Base-by-base conservation (phyloP, 1,284 basidiomycete species). In the Naganishia cerealis region DNA sequence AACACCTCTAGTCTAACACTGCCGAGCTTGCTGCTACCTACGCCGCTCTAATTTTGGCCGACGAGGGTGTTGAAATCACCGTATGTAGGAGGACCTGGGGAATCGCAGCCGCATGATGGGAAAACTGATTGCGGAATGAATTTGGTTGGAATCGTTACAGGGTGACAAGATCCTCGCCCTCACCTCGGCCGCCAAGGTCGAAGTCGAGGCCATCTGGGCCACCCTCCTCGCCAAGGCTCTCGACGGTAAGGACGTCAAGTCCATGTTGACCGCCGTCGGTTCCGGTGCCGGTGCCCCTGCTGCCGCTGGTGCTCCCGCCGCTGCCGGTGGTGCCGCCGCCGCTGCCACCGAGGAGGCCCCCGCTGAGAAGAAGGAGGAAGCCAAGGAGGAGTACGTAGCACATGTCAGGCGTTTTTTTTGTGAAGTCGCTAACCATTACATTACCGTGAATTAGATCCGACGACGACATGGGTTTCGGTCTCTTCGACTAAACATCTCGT, bases 161-260 rank as follows among this genome's bases (percentile, higher is more conserved):
- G 83, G 92, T 72, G 94, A 97, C 80, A 97, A 96, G 86, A 91
- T 98, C 81, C 73, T 86, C 67, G 84, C 92, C 67, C 82, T 98
- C 78, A 92, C 90, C 76, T 81, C 80, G 68, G 94, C 92, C 67
- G 95, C 95, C 69, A 84, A 63, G 61, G 85, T 92, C 71, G 93
- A 97, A 63, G 80, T 97, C 71, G 96, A 99, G 84, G 87, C 93
- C 72, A 99, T 99, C 86, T 99, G 95, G 95, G 94, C 94, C 71
- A 84, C 88, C 57, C 90, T 99, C 76, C 89, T 99, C 78, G 90
- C 95, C 75, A 99, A 98, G 83, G 94, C 95, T 46, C 88, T 99
- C 66, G 94, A 96, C 84, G 94, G 94, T 77, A 97, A 96, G 87
- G 88, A 98, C 83, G 86, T 98, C 78, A 97, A 94, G 84, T 93